Evolutionary conservation across 805 yeast genomes (phyloP).

Genomic region (Yarrowia deformans): DNA sequence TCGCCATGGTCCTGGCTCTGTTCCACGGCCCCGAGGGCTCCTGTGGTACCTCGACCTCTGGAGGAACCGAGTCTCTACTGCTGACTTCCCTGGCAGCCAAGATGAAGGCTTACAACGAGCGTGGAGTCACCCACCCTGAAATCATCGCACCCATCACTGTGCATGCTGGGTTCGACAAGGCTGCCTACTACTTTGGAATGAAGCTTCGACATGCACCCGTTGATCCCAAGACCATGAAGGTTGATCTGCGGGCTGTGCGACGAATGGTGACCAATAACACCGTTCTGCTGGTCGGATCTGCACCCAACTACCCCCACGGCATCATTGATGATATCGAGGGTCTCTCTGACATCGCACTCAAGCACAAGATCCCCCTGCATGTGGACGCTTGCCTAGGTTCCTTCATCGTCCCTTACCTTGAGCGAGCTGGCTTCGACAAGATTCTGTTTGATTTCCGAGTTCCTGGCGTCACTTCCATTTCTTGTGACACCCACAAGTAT

Average conservation of each 20-base stretch:
- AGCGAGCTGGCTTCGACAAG: constrained; percentile 61
- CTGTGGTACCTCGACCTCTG: constrained; percentile 86
- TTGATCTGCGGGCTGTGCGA: constrained; percentile 66
- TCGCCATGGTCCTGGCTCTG: constrained; percentile 81
- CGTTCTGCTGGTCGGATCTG: constrained; percentile 85
- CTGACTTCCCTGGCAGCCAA: constrained; percentile 89
- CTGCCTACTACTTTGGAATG: constrained; percentile 88
- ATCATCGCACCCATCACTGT: constrained; percentile 87
- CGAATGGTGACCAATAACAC: constrained; percentile 79
- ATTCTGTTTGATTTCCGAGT: constrained; percentile 84
- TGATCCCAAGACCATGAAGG: constrained; percentile 71
- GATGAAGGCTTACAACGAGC: constrained; percentile 62
- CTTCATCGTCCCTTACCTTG: constrained; percentile 81
- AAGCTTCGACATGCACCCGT: constrained; percentile 80
- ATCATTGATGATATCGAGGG: constrained; percentile 86
- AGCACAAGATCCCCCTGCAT: constrained; percentile 81
- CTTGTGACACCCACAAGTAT: constrained; percentile 99
- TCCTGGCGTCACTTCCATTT: constrained; percentile 91
- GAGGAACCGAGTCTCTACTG: constrained; percentile 93
- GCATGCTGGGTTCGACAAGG: constrained; percentile 96
- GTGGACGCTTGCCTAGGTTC: constrained; percentile 98
- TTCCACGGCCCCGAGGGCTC: constrained; percentile 81
- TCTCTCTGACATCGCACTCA: constrained; percentile 69
- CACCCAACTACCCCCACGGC: constrained; percentile 98
- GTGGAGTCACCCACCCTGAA: constrained; percentile 76